Conservation (phyloP, 2,329 filamentous ascomycete genomes). For the Microascus cirrosus region DNA sequence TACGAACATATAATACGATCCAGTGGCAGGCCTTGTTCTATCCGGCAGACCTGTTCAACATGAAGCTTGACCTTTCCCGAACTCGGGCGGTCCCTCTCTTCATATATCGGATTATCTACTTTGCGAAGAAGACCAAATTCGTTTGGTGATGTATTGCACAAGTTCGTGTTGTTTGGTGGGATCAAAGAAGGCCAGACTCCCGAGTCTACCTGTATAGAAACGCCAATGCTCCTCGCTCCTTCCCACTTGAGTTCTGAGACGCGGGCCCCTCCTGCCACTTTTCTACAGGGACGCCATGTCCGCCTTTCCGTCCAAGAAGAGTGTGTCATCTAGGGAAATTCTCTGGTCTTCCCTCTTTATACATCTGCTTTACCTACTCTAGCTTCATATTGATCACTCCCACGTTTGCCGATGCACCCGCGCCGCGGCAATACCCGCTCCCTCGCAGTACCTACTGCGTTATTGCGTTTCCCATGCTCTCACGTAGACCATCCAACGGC, state of each 20-base stretch:
- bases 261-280: background rate
- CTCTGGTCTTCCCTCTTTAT: background rate
- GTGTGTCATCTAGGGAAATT: background rate
- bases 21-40: no score
- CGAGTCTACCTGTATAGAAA: background rate
- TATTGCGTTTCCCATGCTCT: background rate
- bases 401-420: background rate
- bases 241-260: background rate
- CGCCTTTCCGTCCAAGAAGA: background rate
- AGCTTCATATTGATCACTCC: background rate
- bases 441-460: background rate
- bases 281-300: background rate
- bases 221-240: background rate
- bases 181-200: background rate
- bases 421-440: background rate
- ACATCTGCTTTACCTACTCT: background rate
- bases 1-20: no score
- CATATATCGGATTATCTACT: no score
- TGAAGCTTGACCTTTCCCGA: background rate
- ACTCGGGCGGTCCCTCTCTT: background rate
- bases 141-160: no score
- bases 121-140: no score
- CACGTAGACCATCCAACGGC: background rate
- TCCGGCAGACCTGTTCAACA: background rate
- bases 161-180: background rate